Base-by-base conservation (phyloP, 2,329 filamentous ascomycete genomes). In the Botryotinia calthae region DNA sequence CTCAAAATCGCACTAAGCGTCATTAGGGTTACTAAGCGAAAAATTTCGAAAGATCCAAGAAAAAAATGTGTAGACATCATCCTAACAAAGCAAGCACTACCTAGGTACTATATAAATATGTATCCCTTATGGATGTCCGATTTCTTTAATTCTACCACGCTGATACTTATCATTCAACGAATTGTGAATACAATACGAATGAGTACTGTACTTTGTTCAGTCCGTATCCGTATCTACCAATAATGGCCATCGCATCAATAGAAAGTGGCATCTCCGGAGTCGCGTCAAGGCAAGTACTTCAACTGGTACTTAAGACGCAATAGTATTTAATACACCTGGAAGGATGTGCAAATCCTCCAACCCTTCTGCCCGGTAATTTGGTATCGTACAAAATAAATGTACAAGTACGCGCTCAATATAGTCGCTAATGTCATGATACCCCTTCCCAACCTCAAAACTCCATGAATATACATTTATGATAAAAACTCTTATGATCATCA, bases 401-500 rank as follows among this genome's bases (percentile, higher is more conserved):
- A 68, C 65, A 67, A 54, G 14, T 40, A 54, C 6, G 65, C 48
- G 65, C 48, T 56, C 65, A 58, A 18, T 56, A 31, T 58, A n/a
- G 37, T 58, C 70, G 70, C 70, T 68, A 72, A 68, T 67, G 51
- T 48, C 70, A 72, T 72, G 42, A 68, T 67, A 48, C 34, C 8
- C 22, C 62, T 44, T 59, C 40, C 59, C 16, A 44, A 51, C 44
- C 67, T 63, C 22, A 62, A 63, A 72, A 72, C 71, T 72, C 71
- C 71, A 71, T 66, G 61, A 34, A 67, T 46, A 37, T 68, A 61
- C 51, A 67, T 59, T 59, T 72, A 67, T 31, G 44, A 71, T 69
- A 22, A 54, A 61, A 72, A 31, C 25, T 48, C 14, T 44, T 65
- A 14, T 72, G 65, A 72, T 74, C 56, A 69, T 79, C 51, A 56